Base-by-base conservation (phyloP, 2,329 filamentous ascomycete genomes). In the Fusarium goolgardi region DNA sequence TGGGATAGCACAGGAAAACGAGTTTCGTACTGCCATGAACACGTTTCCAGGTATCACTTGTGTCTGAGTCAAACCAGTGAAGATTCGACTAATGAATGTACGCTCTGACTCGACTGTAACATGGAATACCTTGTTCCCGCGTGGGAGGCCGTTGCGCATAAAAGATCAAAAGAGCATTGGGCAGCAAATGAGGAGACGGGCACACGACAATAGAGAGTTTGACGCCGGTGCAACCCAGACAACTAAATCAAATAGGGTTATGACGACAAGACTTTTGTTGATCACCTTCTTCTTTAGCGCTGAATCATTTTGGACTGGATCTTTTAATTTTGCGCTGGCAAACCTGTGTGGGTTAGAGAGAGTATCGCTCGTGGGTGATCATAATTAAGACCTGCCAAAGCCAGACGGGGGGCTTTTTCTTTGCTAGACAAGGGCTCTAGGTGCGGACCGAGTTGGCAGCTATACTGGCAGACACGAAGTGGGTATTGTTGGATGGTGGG, bases 231-330 rank as follows among this genome's bases (percentile, higher is more conserved):
- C 23, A 50, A 35, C 8, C 58, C 51, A 16, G 27, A 43, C 29
- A 35, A 55, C 39, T 39, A 49, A 39, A 31, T 55, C 50, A 31
- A n/a, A 37, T 20, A 15, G 27, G 46, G n/a, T 20, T 50, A 67
- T 69, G 65, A 69, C 65, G 65, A 69, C 65, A 49, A 32, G 25
- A 43, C 32, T 32, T 18, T 7, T 11, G 35, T 12, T 13, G 60
- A 63, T 63, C 59, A 43, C 21, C 10, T 39, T 7, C 15, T 34
- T 34, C 27, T 29, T 29, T 29, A 9, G 27, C 27, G 27, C 27
- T 29, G 10, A 10, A 29, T 29, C 27, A 10, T 29, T 34, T 7
- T 7, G 13, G 31, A 16, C 13, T 7, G 31, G 13, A 3, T 16
- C 15, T 34, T 13, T 37, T 39, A 20, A 39, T 39, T 39, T 39